Conservation (phyloP, 2,329 filamentous ascomycete genomes). For the Pseudomassariella vexata region DNA sequence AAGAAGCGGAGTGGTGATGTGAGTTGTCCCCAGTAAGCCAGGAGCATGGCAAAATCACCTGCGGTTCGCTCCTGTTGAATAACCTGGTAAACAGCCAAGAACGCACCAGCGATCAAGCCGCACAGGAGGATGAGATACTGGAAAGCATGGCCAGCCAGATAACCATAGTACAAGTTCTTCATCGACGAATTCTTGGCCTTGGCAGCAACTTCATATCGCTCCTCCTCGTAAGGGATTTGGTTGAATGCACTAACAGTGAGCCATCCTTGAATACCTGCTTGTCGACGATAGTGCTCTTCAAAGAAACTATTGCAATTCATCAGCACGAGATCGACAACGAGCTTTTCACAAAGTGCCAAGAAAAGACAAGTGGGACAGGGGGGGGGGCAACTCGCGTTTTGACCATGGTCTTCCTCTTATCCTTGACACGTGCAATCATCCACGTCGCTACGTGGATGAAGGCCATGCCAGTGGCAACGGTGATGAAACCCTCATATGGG, state of each 20-base stretch:
- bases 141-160: constrained; percentile 46
- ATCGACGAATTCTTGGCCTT: constrained; percentile 30
- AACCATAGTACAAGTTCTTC: constrained; percentile 35
- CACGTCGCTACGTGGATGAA: constrained; percentile 49
- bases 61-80: constrained; percentile 53
- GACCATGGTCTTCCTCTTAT: constrained; percentile 43
- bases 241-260: constrained; percentile 56
- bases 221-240: constrained; percentile 50
- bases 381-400: constrained; percentile 29
- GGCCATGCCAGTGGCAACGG: constrained; percentile 49
- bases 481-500: constrained; percentile 58
- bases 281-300: constrained; percentile 49
- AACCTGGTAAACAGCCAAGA: constrained; percentile 60
- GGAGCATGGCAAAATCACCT: constrained; percentile 64
- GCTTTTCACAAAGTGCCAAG: constrained; percentile 21
- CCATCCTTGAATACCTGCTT: constrained; percentile 53
- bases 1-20: constrained; percentile 69
- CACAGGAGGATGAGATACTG: constrained; percentile 61
- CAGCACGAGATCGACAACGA: not conserved
- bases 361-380: constrained; percentile 18
- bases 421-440: constrained; percentile 44
- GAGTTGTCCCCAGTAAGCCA: constrained; percentile 71
- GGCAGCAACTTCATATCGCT: constrained; percentile 46
- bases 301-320: constrained; percentile 30
- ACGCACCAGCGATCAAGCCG: constrained; percentile 60